Conservation (phyloP, 1,284 basidiomycete species). For the Singerocomus rubriflavus region DNA sequence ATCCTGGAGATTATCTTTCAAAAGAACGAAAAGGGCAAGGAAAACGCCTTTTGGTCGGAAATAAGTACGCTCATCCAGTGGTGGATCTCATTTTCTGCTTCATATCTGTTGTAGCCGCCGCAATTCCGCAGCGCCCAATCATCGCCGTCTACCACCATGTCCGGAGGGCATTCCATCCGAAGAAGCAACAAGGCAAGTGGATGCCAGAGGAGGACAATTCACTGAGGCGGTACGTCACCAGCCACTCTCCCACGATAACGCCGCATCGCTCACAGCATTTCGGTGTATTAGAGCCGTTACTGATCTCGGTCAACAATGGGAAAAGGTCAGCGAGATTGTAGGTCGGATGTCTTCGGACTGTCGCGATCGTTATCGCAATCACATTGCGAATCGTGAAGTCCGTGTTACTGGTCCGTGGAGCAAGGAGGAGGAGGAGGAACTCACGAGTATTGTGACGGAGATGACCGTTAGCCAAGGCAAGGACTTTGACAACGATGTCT, state of each 20-base stretch:
- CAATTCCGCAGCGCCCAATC: constrained; percentile 71
- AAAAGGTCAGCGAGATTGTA: constrained; percentile 64
- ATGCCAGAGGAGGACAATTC: constrained; percentile 59
- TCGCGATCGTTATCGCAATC: constrained; percentile 80
- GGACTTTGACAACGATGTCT: constrained; percentile 71
- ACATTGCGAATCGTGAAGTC: constrained; percentile 59
- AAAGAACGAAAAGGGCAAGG: constrained; percentile 55
- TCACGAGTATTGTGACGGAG: constrained; percentile 68
- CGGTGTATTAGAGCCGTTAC: constrained; percentile 53
- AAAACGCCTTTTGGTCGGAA: constrained; percentile 71
- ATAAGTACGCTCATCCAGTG: constrained; percentile 53
- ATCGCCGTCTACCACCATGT: constrained; percentile 81
- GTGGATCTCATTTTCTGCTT: neutral
- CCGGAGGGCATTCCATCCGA: constrained; percentile 63
- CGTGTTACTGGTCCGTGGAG: constrained; percentile 64
- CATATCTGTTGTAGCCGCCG: constrained; percentile 45
- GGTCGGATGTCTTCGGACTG: constrained; percentile 76
- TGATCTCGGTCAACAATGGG: constrained; percentile 75
- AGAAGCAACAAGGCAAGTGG: constrained; percentile 71
- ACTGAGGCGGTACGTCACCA: constrained; percentile 53
- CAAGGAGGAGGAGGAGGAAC: constrained; percentile 67
- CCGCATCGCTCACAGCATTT: constrained; percentile 3
- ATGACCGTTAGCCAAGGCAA: constrained; percentile 68
- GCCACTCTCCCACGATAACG: neutral
- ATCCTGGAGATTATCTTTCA: constrained; percentile 63